Conservation (phyloP, 2,329 filamentous ascomycete species). For the Aspergillus fumigatus region DNA sequence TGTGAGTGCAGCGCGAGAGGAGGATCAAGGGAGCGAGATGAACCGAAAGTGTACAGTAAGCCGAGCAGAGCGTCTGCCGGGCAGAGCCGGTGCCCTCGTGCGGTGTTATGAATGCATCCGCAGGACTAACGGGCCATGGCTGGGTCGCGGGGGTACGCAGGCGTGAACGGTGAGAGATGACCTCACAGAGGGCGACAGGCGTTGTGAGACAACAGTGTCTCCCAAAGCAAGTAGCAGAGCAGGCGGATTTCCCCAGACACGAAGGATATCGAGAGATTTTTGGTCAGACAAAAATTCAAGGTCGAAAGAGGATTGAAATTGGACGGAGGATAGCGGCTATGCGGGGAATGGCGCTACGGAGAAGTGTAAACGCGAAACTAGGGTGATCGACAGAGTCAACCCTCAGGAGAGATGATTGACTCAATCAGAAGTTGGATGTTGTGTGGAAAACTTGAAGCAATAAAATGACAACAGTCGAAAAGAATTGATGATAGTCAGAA, state of each 20-base stretch:
- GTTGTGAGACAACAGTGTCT: background rate
- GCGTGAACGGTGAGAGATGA: conserved; percentile 13
- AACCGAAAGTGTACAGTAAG: conserved; percentile 10
- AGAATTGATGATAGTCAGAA: background rate
- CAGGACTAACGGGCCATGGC: conserved; percentile 38
- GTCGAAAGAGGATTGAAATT: conserved; percentile 7
- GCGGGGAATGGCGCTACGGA: conserved; percentile 23
- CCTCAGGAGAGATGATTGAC: conserved; percentile 13
- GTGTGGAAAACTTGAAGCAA: background rate
- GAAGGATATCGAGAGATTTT: background rate
- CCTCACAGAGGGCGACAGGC: background rate
- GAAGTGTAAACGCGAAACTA: conserved; percentile 20
- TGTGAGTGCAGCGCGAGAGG: conserved; percentile 1
- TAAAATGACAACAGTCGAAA: conserved; percentile 1
- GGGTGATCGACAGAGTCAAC: conserved; percentile 25
- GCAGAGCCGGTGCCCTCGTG: conserved; percentile 41
- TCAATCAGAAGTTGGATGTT: background rate
- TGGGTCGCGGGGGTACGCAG: conserved; percentile 15
- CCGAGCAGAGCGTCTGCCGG: conserved; percentile 37
- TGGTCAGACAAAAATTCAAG: conserved; percentile 14
- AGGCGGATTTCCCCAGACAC: background rate
- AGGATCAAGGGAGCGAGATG: conserved; percentile 3
- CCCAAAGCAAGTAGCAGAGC: background rate
- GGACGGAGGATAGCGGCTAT: conserved; percentile 15
- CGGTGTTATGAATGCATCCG: conserved; percentile 39